Base-by-base conservation (phyloP, 83 land plant genomes). In the Isoetes engelmannii region DNA sequence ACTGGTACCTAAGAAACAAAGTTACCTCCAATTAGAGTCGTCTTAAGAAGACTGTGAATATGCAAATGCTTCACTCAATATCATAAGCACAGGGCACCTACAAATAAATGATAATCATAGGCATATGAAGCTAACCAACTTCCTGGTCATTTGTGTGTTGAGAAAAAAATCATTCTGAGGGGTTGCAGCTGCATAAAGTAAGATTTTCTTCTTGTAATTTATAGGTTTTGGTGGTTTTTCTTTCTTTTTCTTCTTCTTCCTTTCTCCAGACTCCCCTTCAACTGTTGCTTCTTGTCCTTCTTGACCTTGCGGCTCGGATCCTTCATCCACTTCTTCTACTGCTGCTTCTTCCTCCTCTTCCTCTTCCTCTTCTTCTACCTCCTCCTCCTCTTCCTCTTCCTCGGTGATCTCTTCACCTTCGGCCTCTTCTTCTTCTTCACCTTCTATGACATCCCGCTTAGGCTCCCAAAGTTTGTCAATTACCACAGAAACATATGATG, bases 151-250 rank as follows among this genome's bases (percentile, higher is more conserved):
- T 19, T 59, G 69, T 48, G 57, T 70, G 68, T 70, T 70, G 15
- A 70, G 4, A 5, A 70, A 5, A 45, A 70, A 70, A 13, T 57
- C 5, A 56, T 56, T 70, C 44, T 56, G 13, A 10, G 5, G 63
- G 7, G 72, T 70, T 4, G 72, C 67, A 37, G 72, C 70, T 18
- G 50, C 59, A 56, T 70, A 70, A 45, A 70, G 57, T 45, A 70
- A 45, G 5, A 70, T 44, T 56, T 70, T 70, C 72, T 70, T 70
- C 13, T 70, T 57, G n/a, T 70, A 70, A 44, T 70, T 70, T 4
- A 45, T 37, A 4, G 72, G 72, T 48, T 70, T 70, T 19, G 45
- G 67, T 7, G 68, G 72, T 47, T 70, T 70, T 41, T 20, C 43
- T 70, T 28, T 70, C 47, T 70, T 59, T 6, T 58, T 70, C 5